Percentiles rank a stretch among this genome's conserved stretches.
Conservation (phyloP, 352 stramenopile species). For the Phytophthora pluvialis region DNA sequence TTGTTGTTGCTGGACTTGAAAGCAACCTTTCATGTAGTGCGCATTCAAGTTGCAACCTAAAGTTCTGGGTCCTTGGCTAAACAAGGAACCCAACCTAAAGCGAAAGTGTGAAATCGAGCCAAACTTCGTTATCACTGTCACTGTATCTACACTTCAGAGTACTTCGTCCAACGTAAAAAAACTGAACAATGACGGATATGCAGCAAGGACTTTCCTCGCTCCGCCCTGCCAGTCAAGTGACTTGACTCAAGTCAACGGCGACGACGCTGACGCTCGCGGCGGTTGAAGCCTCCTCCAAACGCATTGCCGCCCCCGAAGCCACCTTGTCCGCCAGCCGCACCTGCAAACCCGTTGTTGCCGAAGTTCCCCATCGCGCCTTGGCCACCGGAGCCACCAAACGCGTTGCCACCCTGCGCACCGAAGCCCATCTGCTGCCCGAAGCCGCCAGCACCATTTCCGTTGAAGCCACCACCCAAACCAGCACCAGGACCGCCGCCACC, state of each 20-base stretch:
- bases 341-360: conserved; percentile 18
- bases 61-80: no score
- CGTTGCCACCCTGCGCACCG: conserved; percentile 15
- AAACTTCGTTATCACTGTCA: no score
- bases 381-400: conserved; percentile 9
- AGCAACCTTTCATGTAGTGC: no score
- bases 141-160: no score
- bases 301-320: conserved; percentile 11
- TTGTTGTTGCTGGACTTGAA: no score
- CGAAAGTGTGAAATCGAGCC: no score
- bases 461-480: conserved; percentile 10
- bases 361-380: conserved; percentile 19
- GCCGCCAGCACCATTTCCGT: conserved; percentile 6
- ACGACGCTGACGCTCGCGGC: conserved; percentile 17
- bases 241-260: neutral
- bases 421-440: conserved; percentile 21
- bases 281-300: conserved; percentile 22
- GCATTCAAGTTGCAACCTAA: no score
- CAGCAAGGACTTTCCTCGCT: no score
- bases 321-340: neutral
- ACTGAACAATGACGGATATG: no score
- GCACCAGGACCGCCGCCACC: conserved; percentile 6
- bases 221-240: no score
- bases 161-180: no score
- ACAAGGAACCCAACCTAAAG: no score